These are phyloP conservation scores for Botrytis galanthina DNA, from an alignment of 2,329 filamentous ascomycete genomes.

Conservation along the genomic window DNA sequence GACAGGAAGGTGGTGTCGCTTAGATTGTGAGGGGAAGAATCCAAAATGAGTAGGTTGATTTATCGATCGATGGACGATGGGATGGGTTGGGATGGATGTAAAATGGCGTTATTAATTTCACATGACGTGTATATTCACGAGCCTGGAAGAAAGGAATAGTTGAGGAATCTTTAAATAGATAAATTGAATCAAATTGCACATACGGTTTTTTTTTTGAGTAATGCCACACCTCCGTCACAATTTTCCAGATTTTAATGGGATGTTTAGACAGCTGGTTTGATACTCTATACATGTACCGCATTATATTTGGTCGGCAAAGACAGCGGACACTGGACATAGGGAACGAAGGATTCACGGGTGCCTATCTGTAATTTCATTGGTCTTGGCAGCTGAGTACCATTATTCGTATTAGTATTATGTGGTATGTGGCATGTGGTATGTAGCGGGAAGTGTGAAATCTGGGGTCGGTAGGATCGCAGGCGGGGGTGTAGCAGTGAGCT, in stretches of 20 bases:
- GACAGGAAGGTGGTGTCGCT: conserved; percentile 16
- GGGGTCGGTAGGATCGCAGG: background rate
- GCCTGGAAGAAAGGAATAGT: background rate
- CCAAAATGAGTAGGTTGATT: background rate
- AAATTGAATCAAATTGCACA: background rate
- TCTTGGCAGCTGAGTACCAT: background rate
- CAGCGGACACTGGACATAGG: background rate
- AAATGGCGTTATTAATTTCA: background rate
- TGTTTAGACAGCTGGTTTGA: background rate
- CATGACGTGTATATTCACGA: background rate
- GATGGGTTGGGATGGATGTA: background rate
- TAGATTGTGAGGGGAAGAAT: background rate
- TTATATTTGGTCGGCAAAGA: background rate
- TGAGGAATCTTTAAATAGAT: background rate
- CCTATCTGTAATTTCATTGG: background rate
- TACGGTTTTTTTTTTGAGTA: background rate
- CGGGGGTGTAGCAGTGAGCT: too few species aligned
- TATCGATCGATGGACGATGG: background rate
- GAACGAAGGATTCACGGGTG: background rate
- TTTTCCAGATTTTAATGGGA: background rate
- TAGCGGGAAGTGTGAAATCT: background rate
- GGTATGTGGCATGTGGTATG: too few species aligned
- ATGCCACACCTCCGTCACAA: background rate
- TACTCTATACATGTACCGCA: too few species aligned
- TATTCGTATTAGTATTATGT: too few species aligned